Evolutionary conservation across 179 eudicot genomes (phyloP), one percentile per base, ranked within the genome.

Genomic region (Spinacia oleracea): DNA sequence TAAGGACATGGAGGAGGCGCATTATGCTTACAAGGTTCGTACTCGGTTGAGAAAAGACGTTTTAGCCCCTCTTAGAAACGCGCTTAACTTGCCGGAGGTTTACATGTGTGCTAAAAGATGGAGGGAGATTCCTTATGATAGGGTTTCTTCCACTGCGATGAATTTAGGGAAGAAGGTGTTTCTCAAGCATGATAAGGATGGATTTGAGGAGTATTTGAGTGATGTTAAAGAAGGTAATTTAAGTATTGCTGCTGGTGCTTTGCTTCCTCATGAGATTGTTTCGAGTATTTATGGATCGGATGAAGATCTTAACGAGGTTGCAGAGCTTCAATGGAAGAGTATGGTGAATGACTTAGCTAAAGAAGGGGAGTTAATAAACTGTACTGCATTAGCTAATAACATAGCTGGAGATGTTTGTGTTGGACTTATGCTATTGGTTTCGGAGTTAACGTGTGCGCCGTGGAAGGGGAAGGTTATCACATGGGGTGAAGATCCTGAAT

Each of bases 301-400:
- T 9, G 76, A 46, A 6, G 83, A 83, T 34, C 79, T 68, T 0
- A 83, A 73, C 7, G 77, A 50, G 15, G 88, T 89, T 42, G 84
- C 89, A 0, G 91, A 88, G 77, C 83, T 89, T 6, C 93, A 90
- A 45, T 90, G 93, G 91, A 81, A 81, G 72, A 79, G 93, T 48
- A 85, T 88, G 84, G 89, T 85, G 62, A 88, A 88, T 40, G 93
- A 90, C 64, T 53, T 90, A 31, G 29, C 42, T 2, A 55, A 75
- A 63, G 72, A 78, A 21, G 93, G 93, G 31, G 84, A 78, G 20
- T 48, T 90, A 35, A 84, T 29, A 21, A 84, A 88, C 16, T 85
- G 86, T 40, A 34, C 78, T 5, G 87, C 89, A 0, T 72, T 90
- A 7, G 38, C 25, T 48, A 59, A 65, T 66, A 50, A 34, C 21